Percentiles rank a stretch among this genome's conserved stretches.
phyloP scores from a whole-genome alignment of 257 asterid genomes.

The Marsdenia floribunda region DNA sequence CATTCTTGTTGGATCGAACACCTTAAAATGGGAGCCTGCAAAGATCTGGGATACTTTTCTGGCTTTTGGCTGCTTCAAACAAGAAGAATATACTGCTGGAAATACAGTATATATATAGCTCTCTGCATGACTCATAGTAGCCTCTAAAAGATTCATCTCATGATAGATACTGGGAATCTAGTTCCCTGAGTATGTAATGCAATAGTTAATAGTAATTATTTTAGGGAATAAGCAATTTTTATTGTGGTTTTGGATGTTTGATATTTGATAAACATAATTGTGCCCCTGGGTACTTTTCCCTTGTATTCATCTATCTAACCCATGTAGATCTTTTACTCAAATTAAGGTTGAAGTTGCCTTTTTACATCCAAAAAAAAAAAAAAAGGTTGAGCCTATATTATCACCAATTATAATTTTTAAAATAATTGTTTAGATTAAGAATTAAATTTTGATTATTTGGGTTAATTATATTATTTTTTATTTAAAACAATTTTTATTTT shows the following conservation, averaged over 20 bases:
- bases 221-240: conserved; percentile 1
- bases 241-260: not conserved
- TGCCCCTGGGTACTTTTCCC: not conserved
- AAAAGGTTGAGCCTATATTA: no score
- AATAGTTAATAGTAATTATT: not conserved
- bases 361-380: no score
- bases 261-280: not conserved
- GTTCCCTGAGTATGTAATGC: not conserved
- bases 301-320: not conserved
- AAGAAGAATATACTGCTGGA: not conserved
- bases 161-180: no score
- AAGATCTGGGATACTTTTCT: not conserved
- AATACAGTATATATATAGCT: not conserved
- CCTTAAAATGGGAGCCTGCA: no score
- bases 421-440: no score
- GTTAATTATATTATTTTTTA: no score
- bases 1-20: not conserved
- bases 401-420: no score
- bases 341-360: not conserved
- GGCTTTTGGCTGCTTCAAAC: not conserved
- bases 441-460: no score
- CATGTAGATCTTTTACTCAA: not conserved
- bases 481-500: no score
- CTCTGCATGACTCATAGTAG: not conserved
- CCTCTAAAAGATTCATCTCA: not conserved